Evolutionary conservation across 164 flowering plant species (phyloP).

Genomic region (Echeveria elegans): DNA sequence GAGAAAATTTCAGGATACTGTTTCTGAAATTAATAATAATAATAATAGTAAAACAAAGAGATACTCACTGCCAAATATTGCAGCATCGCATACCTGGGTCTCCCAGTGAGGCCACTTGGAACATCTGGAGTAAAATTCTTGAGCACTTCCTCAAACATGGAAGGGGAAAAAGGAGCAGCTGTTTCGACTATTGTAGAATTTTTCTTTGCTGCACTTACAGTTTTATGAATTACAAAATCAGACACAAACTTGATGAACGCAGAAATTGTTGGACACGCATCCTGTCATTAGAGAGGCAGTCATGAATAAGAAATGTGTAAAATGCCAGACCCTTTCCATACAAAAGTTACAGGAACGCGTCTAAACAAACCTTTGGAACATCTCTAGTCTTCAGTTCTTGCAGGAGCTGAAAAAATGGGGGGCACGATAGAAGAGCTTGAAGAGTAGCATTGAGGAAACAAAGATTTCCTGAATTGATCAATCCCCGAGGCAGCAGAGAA

Average conservation of each 20-base stretch:
- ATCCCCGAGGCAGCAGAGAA: conserved; percentile 63
- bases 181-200: conserved; percentile 31
- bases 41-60: neutral
- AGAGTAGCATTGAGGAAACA: conserved; percentile 95
- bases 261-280: conserved; percentile 62
- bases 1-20: no score
- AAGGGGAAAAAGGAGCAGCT: conserved; percentile 73
- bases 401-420: conserved; percentile 77
- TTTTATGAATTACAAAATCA: conserved; percentile 48
- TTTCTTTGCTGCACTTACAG: conserved; percentile 35
- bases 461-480: conserved; percentile 79
- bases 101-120: conserved; percentile 52
- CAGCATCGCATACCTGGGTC: conserved; percentile 62
- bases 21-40: no score
- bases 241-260: conserved; percentile 74
- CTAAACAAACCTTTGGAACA: conserved; percentile 57
- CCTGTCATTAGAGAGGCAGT: conserved; percentile 27
- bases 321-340: neutral
- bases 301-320: neutral
- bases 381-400: conserved; percentile 45
- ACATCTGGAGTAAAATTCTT: conserved; percentile 85
- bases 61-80: neutral
- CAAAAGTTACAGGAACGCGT: neutral
- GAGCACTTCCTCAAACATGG: conserved; percentile 79
- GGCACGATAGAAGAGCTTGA: conserved; percentile 88